These are phyloP conservation scores for Nothomitra cinnamomea DNA, from an alignment of 2,329 filamentous ascomycete species.

Conservation along the genomic window DNA sequence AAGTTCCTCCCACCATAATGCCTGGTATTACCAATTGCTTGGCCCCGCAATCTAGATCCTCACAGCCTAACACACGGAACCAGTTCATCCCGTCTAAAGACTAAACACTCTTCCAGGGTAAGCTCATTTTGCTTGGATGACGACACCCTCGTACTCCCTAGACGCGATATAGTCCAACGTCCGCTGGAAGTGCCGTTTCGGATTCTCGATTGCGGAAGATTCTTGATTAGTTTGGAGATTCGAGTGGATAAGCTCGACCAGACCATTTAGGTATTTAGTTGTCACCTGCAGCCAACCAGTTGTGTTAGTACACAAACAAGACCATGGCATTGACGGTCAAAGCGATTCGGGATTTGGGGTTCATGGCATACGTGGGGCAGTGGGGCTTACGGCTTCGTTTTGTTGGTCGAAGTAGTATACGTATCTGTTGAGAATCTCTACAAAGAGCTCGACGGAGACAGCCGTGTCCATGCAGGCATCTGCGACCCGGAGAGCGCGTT, in stretches of 20 bases:
- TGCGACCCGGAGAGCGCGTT: constrained; percentile 84
- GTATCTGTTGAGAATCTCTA: constrained; percentile 95
- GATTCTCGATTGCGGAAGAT: constrained; percentile 68
- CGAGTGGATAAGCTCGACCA: constrained; percentile 95
- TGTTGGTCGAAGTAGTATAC: constrained; percentile 99
- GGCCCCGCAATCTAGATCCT: neutral
- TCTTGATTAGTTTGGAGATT: constrained; percentile 81
- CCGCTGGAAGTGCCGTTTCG: constrained; percentile 83
- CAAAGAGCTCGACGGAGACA: constrained; percentile 92
- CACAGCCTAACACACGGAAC: neutral
- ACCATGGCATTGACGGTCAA: neutral
- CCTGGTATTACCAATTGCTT: too few relatives aligned
- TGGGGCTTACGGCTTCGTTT: constrained; percentile 63
- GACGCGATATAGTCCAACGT: constrained; percentile 87
- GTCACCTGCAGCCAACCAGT: constrained; percentile 43
- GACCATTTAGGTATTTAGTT: constrained; percentile 91
- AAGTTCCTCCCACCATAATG: too few relatives aligned
- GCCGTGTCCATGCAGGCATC: constrained; percentile 99
- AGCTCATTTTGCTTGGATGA: constrained; percentile 36
- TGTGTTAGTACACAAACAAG: neutral
- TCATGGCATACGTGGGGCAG: neutral
- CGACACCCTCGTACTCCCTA: constrained; percentile 83
- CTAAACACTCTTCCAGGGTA: neutral
- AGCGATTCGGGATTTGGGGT: neutral
- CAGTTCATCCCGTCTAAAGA: neutral